Conservation (phyloP, 306 rosid species). For the Pachyrhizus erosus region DNA sequence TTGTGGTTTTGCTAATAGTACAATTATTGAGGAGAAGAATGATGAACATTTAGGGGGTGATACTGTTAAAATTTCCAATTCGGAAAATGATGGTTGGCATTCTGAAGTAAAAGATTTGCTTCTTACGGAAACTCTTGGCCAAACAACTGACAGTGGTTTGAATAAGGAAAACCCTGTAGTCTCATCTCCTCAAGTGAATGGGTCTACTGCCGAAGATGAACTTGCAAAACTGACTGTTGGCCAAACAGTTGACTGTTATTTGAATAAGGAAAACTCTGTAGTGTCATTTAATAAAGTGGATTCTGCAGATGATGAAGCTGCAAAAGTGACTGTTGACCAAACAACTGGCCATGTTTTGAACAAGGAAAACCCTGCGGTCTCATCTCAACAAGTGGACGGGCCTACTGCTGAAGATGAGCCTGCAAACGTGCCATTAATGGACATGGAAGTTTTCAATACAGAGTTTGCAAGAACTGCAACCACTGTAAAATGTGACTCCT, state of each 20-base stretch:
- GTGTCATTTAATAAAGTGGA: conserved; percentile 34
- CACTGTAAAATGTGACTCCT: conserved; percentile 40
- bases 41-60: conserved; percentile 31
- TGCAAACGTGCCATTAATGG: conserved; percentile 6
- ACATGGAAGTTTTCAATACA: conserved; percentile 33
- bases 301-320: neutral
- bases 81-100: conserved; percentile 23
- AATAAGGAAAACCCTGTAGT: conserved; percentile 14
- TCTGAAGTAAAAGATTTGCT: conserved; percentile 22
- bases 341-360: neutral
- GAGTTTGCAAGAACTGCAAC: conserved; percentile 25
- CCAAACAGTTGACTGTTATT: conserved; percentile 1
- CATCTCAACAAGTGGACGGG: conserved; percentile 34
- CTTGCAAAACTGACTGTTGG: conserved; percentile 25
- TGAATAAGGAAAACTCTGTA: conserved; percentile 27
- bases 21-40: conserved; percentile 36
- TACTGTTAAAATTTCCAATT: neutral
- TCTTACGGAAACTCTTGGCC: conserved; percentile 14
- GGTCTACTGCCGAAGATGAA: conserved; percentile 1
- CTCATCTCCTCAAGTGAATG: conserved; percentile 40
- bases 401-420: conserved; percentile 39
- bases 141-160: conserved; percentile 21
- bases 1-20: conserved; percentile 21
- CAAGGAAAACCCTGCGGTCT: conserved; percentile 26
- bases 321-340: neutral